A percentile compares a stretch with the other conserved stretches of the same genome.
Conservation (phyloP, 768 basidiomycete species). For the Psilocybe cyanescens region DNA sequence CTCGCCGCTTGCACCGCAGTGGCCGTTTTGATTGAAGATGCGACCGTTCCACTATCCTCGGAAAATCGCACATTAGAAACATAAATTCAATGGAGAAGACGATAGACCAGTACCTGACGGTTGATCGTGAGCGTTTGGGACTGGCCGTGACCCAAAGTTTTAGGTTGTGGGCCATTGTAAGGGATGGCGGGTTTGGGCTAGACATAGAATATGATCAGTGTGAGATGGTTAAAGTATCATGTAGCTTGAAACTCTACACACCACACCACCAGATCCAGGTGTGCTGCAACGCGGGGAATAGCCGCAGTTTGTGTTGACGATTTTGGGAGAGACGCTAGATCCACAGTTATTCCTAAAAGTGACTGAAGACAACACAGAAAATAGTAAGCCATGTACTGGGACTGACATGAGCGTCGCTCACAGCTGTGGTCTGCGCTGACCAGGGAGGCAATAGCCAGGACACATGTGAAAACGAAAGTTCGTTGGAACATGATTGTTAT, state of each 20-base stretch:
- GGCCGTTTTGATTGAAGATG: constrained; percentile 40
- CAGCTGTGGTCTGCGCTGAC: constrained; percentile 26
- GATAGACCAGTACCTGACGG: constrained; percentile 23
- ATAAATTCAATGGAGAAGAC: not conserved
- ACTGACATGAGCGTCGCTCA: constrained; percentile 1
- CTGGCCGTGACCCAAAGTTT: constrained; percentile 26
- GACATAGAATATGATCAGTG: too few species aligned
- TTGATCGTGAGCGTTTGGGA: constrained; percentile 33
- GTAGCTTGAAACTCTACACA: constrained; percentile 11
- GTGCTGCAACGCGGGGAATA: constrained; percentile 42
- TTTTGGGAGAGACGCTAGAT: constrained; percentile 32
- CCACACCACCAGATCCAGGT: constrained; percentile 37
- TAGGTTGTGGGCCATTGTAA: constrained; percentile 38
- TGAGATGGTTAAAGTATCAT: not conserved
- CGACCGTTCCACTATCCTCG: constrained; percentile 42
- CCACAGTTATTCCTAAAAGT: constrained; percentile 39
- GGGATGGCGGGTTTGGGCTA: not conserved
- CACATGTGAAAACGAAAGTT: not conserved
- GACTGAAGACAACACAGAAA: constrained; percentile 22
- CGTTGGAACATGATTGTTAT: constrained; percentile 8
- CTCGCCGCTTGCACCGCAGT: constrained; percentile 41
- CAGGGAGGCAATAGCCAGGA: constrained; percentile 6
- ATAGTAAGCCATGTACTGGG: not conserved
- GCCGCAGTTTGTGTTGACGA: constrained; percentile 42
- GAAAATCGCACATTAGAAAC: not conserved